Percentiles rank a stretch among this genome's conserved stretches.
These are phyloP conservation scores for Tricholoma hemisulphureum DNA, from an alignment of 768 basidiomycete genomes.

Conservation along the genomic window DNA sequence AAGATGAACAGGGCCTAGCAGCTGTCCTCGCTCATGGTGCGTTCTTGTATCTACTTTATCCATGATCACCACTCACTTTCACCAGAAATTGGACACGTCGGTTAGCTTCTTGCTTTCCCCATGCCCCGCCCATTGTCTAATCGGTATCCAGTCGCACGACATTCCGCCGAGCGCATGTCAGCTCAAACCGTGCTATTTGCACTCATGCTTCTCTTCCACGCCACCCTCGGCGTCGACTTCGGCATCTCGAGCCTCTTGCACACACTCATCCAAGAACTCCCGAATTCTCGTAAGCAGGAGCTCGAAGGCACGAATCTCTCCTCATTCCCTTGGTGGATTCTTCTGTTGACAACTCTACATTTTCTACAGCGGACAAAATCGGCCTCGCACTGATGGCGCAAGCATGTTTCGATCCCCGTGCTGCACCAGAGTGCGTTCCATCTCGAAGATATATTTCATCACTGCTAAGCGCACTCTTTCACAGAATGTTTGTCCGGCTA, in stretches of 20 bases:
- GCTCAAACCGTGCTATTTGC: slow-evolving; percentile 42
- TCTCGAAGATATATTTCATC: background rate
- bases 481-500: slow-evolving; percentile 72
- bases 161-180: slow-evolving; percentile 55
- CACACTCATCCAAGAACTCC: slow-evolving; percentile 61
- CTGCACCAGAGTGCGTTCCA: slow-evolving; percentile 62
- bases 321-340: background rate
- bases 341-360: background rate
- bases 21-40: slow-evolving; percentile 82
- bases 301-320: slow-evolving; percentile 56
- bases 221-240: slow-evolving; percentile 54
- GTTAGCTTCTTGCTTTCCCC: slow-evolving; percentile 30
- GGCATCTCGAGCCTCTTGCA: slow-evolving; percentile 49
- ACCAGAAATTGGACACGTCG: slow-evolving; percentile 78
- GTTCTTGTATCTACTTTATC: slow-evolving; percentile 14
- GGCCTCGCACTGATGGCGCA: slow-evolving; percentile 76
- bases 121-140: background rate
- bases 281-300: slow-evolving; percentile 82
- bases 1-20: slow-evolving; percentile 79
- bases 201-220: slow-evolving; percentile 41
- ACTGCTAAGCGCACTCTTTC: background rate
- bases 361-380: slow-evolving; percentile 73
- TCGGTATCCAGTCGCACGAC: slow-evolving; percentile 34
- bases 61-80: background rate
- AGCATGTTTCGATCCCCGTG: slow-evolving; percentile 85